Percentiles rank a stretch among this genome's conserved stretches.
Conservation (phyloP, 2,329 filamentous ascomycete genomes). For the Neonectria ditissima region DNA sequence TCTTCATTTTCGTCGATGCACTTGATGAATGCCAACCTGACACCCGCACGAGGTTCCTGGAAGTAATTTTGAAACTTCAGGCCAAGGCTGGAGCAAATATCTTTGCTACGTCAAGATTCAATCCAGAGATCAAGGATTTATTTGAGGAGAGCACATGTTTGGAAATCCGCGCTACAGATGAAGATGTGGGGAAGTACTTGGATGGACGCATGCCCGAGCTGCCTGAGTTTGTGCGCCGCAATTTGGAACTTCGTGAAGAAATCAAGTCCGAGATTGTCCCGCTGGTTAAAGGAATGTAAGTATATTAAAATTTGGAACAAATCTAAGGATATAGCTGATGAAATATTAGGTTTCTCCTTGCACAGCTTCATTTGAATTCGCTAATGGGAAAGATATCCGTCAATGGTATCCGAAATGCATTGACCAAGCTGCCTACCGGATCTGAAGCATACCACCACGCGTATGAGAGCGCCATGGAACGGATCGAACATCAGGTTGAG, state of each 20-base stretch:
- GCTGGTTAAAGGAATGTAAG: constrained; percentile 21
- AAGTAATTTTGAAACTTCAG: background rate
- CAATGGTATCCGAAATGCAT: constrained; percentile 48
- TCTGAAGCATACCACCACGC: constrained; percentile 49
- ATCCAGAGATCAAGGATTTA: background rate
- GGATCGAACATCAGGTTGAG: constrained; percentile 54
- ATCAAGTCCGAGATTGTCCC: constrained; percentile 8
- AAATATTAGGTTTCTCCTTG: constrained; percentile 5
- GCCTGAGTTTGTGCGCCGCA: background rate
- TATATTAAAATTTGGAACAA: no score
- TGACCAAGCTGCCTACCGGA: constrained; percentile 48
- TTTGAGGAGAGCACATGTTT: background rate
- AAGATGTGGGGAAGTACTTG: constrained; percentile 13
- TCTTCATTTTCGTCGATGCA: constrained; percentile 12
- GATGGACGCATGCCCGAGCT: background rate
- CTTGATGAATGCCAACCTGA: constrained; percentile 14
- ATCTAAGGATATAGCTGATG: no score
- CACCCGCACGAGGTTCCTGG: background rate
- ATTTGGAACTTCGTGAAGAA: constrained; percentile 15
- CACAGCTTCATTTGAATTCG: background rate
- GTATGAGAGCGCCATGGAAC: constrained; percentile 56
- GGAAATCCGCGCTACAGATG: background rate
- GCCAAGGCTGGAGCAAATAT: no score
- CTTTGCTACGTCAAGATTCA: constrained; percentile 3
- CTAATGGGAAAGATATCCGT: constrained; percentile 28